Percentiles rank a stretch among this genome's conserved stretches.
Evolutionary conservation across 257 asterid species (phyloP).

Genomic region (Rehmannia glutinosa): DNA sequence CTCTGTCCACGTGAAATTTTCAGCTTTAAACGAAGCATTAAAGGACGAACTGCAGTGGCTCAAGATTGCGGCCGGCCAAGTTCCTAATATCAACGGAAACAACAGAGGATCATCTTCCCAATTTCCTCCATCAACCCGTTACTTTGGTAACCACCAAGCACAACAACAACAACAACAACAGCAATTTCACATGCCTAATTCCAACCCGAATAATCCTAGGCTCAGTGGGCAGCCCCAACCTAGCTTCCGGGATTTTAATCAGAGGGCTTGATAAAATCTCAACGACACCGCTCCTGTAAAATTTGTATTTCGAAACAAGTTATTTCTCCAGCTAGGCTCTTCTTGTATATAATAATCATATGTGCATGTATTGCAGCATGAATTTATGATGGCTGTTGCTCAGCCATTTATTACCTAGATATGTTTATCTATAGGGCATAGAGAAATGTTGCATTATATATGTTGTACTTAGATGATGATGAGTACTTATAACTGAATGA

Average conservation of each 20-base stretch:
- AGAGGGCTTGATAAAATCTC: conserved; percentile 38
- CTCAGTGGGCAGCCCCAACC: conserved; percentile 36
- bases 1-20: too few relatives aligned
- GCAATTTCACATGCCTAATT: conserved; percentile 23
- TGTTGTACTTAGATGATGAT: too few relatives aligned
- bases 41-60: conserved; percentile 78
- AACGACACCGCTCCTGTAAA: conserved; percentile 4
- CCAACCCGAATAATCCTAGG: conserved; percentile 29
- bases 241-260: conserved; percentile 41
- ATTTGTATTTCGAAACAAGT: too few relatives aligned
- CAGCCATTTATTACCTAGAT: too few relatives aligned
- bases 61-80: conserved; percentile 67
- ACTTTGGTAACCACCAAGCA: conserved; percentile 46
- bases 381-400: conserved; percentile 5
- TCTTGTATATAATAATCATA: conserved; percentile 27
- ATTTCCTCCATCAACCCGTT: conserved; percentile 34
- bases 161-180: conserved; percentile 36
- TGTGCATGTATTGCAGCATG: not conserved
- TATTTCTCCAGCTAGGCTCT: not conserved
- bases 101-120: conserved; percentile 40
- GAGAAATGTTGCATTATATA: too few relatives aligned
- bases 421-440: too few relatives aligned
- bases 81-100: conserved; percentile 43
- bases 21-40: conserved; percentile 77
- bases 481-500: too few relatives aligned